phyloP scores from a whole-genome alignment of 192 early-diverging fungal species.

The Dispira parvispora region DNA sequence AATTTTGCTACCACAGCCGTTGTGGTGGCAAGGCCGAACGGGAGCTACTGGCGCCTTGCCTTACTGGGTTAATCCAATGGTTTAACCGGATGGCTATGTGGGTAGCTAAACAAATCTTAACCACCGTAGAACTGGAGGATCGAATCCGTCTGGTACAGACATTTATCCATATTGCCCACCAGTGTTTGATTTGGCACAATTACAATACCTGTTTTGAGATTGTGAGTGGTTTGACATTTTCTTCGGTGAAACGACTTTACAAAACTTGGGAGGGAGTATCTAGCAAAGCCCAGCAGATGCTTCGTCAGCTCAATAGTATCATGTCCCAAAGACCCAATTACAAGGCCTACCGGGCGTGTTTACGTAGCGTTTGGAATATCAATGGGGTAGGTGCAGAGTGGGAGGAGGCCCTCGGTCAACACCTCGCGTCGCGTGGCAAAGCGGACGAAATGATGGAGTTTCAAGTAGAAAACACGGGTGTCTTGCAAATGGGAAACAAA shows the following conservation, averaged over 20 bases:
- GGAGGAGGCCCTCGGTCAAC: conserved; percentile 14
- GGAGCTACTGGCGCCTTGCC: conserved; percentile 14
- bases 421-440: background rate
- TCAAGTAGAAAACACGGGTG: conserved; percentile 9
- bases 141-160: conserved; percentile 26
- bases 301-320: conserved; percentile 14
- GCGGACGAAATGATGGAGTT: conserved; percentile 6
- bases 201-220: conserved; percentile 35
- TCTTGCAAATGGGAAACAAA: conserved; percentile 17
- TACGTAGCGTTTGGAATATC: conserved; percentile 11
- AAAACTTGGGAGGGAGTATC: conserved; percentile 28
- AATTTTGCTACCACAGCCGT: conserved; percentile 31
- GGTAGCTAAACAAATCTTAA: conserved; percentile 26
- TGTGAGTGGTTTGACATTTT: conserved; percentile 28
- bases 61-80: conserved; percentile 29
- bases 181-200: conserved; percentile 30
- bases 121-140: conserved; percentile 21
- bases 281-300: conserved; percentile 10
- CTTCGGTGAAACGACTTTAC: conserved; percentile 19
- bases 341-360: conserved; percentile 13
- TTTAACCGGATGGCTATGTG: conserved; percentile 35
- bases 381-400: conserved; percentile 14
- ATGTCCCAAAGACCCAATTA: conserved; percentile 14
- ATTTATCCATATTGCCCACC: conserved; percentile 29
- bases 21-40: conserved; percentile 19